These are phyloP conservation scores for Debaryomyces coudertii DNA, from an alignment of 1,139 yeast genomes.

Conservation along the genomic window DNA sequence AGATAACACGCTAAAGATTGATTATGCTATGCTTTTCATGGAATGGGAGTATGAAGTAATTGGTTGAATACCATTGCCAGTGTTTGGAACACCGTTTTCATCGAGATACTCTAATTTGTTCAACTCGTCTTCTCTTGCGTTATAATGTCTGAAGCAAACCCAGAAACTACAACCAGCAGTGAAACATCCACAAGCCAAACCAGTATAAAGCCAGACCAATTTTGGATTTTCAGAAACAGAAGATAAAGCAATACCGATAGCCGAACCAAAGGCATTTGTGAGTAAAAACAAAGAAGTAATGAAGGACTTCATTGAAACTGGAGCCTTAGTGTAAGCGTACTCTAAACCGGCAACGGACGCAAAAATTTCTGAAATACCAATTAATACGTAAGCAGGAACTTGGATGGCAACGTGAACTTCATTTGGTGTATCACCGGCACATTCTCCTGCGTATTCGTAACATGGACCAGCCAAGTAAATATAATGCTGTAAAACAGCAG, in stretches of 20 bases:
- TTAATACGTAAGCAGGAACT: conserved; percentile 63
- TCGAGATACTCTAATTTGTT: conserved; percentile 53
- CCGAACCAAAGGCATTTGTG: conserved; percentile 69
- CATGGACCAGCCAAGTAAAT: conserved; percentile 80
- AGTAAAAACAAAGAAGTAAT: conserved; percentile 64
- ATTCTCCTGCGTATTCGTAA: conserved; percentile 57
- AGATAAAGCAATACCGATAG: conserved; percentile 72
- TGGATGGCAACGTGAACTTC: conserved; percentile 63
- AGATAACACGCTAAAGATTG: neutral
- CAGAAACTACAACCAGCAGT: conserved; percentile 66
- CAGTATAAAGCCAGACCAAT: conserved; percentile 67
- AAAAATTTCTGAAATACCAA: conserved; percentile 65
- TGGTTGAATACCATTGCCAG: conserved; percentile 22
- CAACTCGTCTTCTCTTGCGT: conserved; percentile 61
- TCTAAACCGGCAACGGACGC: conserved; percentile 70
- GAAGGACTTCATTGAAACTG: conserved; percentile 64
- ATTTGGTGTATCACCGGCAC: conserved; percentile 47
- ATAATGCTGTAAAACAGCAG: conserved; percentile 77
- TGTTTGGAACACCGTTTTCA: conserved; percentile 15
- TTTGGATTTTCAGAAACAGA: conserved; percentile 69
- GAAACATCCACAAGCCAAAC: conserved; percentile 61
- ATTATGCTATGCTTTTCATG: conserved; percentile 21
- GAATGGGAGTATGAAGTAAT: conserved; percentile 29
- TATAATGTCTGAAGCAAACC: conserved; percentile 59
- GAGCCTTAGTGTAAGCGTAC: conserved; percentile 73